These are phyloP conservation scores for Ilyonectria robusta DNA, from an alignment of 2,329 filamentous ascomycete genomes.

Conservation along the genomic window DNA sequence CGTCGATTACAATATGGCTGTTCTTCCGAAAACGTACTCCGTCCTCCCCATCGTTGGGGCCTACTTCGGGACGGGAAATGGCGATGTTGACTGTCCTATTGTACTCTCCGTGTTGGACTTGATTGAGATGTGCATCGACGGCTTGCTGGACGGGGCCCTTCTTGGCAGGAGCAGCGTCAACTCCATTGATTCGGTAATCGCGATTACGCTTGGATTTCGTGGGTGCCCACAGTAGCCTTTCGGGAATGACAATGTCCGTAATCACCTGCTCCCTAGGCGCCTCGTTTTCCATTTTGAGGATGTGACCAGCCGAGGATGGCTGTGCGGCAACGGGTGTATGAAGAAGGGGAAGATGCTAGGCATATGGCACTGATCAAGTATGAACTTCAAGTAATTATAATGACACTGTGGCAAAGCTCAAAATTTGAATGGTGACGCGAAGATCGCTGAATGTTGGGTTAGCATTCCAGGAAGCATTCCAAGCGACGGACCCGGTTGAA, in stretches of 20 bases:
- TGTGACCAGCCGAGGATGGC: background rate
- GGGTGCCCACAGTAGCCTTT: background rate
- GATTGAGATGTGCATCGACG: background rate
- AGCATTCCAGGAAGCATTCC: too few species aligned
- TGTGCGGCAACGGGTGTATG: background rate
- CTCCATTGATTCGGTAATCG: background rate
- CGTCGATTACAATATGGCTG: too few species aligned
- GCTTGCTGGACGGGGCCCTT: background rate
- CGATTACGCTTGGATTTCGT: background rate
- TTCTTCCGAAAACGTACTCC: too few species aligned
- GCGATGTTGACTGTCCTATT: background rate
- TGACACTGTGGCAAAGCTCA: too few species aligned
- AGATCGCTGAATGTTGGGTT: too few species aligned
- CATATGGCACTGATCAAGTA: background rate
- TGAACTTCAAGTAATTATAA: background rate
- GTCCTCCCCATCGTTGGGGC: background rate
- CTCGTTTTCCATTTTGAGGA: background rate
- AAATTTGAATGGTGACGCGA: too few species aligned
- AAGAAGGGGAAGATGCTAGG: background rate
- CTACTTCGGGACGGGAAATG: background rate
- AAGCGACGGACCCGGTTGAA: too few species aligned
- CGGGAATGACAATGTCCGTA: background rate
- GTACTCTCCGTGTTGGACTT: background rate
- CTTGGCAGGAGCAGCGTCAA: background rate
- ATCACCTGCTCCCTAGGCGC: background rate